Evolutionary conservation across 2,329 filamentous ascomycete species (phyloP), one percentile per base, ranked within the genome.

Genomic region (Pseudocercospora macadamiae): DNA sequence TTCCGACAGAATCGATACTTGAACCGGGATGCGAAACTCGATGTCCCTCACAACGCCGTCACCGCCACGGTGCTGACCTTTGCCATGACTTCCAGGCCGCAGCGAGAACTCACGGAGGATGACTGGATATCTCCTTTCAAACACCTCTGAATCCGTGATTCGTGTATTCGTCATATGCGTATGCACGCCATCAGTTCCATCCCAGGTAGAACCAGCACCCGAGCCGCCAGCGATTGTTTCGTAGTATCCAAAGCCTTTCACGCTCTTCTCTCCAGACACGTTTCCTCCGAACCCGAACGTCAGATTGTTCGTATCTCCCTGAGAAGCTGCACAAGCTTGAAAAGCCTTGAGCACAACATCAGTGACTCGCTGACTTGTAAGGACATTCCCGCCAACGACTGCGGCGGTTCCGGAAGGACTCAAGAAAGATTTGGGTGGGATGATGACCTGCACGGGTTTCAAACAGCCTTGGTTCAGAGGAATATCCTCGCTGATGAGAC

Each of bases 381-480:
- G 80, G 0, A 93, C 90, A 70, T 93, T 95, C 55, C 90, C 90
- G 45, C 90, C 90, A 0, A 93, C 90, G 0, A 95, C 90, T 0
- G 90, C 91, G 0, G 90, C 89, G 48, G 86, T 86, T 70, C 89
- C 87, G 0, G 87, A 89, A 0, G 91, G 91, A 0, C 85, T 88
- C 28, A 96, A 83, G 71, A 95, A 88, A 9, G 85, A 88, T 64
- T 85, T 84, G 6, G 85, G 83, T 0, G 90, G 89, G 51, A 93
- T 91, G 47, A 81, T 80, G 69, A 95, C 88, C 54, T 86, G 82
- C 67, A 95, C 89, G 0, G 91, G 90, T 51, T 85, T 85, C 2
- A 95, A 79, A 64, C 91, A 96, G 64, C 91, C 91, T 75, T 96
- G 91, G 76, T 96, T 96, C 3, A 96, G 82, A 0, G 91, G 91